Evolutionary conservation across 2,329 filamentous ascomycete species (phyloP).

Genomic region (Curvularia sp.): DNA sequence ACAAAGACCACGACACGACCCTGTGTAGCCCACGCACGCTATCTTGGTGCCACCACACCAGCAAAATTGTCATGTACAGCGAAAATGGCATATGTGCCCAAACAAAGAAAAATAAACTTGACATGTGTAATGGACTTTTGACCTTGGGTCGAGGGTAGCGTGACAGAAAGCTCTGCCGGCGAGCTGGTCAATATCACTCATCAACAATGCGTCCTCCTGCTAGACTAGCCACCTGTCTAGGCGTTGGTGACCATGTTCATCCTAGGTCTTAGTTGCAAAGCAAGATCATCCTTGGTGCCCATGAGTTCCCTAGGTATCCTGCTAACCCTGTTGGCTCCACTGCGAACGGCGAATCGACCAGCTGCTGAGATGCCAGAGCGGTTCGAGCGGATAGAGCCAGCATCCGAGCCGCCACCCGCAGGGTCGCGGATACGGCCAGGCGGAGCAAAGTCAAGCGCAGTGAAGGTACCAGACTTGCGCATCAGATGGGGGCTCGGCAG

Average conservation of each 20-base stretch:
- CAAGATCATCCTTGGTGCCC: constrained; percentile 75
- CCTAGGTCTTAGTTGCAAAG: constrained; percentile 63
- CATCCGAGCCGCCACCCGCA: constrained; percentile 52
- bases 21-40: constrained; percentile 31
- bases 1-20: constrained; percentile 8
- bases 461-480: constrained; percentile 80
- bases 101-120: constrained; percentile 22
- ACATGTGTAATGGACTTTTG: constrained; percentile 37
- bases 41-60: constrained; percentile 40
- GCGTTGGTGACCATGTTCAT: constrained; percentile 58
- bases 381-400: constrained; percentile 68
- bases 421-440: constrained; percentile 71
- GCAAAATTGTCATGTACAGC: constrained; percentile 40
- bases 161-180: constrained; percentile 41
- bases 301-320: constrained; percentile 82
- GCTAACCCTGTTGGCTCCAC: constrained; percentile 85
- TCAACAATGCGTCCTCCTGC: constrained; percentile 15
- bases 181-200: constrained; percentile 33
- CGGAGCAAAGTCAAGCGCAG: constrained; percentile 79
- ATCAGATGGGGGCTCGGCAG: constrained; percentile 86
- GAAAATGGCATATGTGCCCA: constrained; percentile 16
- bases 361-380: constrained; percentile 76
- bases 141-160: constrained; percentile 12
- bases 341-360: constrained; percentile 75
- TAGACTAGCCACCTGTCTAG: constrained; percentile 27